phyloP scores from a whole-genome alignment of 2,329 filamentous ascomycete genomes.

The Balansia obtecta region DNA sequence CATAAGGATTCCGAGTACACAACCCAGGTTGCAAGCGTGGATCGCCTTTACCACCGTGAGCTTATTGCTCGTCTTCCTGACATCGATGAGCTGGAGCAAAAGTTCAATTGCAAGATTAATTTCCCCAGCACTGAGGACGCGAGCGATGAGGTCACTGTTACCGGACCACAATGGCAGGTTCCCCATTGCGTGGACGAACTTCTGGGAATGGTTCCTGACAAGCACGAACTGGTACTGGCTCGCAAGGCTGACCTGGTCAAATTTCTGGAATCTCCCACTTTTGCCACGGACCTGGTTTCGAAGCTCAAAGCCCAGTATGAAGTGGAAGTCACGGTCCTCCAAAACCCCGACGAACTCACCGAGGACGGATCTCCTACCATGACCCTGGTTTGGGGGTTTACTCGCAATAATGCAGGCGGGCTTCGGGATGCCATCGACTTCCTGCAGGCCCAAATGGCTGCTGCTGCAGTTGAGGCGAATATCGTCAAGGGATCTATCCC shows the following conservation, averaged over 20 bases:
- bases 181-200: conserved; percentile 94
- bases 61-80: conserved; percentile 78
- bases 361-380: conserved; percentile 46
- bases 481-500: conserved; percentile 91
- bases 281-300: conserved; percentile 63
- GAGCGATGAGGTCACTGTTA: conserved; percentile 90
- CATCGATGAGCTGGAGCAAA: conserved; percentile 92
- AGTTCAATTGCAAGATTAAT: conserved; percentile 98
- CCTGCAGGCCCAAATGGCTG: conserved; percentile 72
- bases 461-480: conserved; percentile 75
- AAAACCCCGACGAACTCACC: conserved; percentile 45
- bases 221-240: conserved; percentile 78
- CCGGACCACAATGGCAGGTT: conserved; percentile 95
- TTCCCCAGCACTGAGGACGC: conserved; percentile 97
- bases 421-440: conserved; percentile 95
- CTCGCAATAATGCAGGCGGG: conserved; percentile 90
- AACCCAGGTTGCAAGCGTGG: conserved; percentile 83
- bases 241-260: conserved; percentile 64
- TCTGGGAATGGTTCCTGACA: conserved; percentile 94
- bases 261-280: conserved; percentile 72
- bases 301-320: conserved; percentile 89
- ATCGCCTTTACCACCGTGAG: conserved; percentile 89
- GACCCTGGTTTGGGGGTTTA: conserved; percentile 68
- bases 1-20: conserved; percentile 85
- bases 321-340: conserved; percentile 68